Evolutionary conservation across 2,329 filamentous ascomycete genomes (phyloP), one percentile per base, ranked within the genome.

Genomic region (Phaeophleospora eucalypticola): DNA sequence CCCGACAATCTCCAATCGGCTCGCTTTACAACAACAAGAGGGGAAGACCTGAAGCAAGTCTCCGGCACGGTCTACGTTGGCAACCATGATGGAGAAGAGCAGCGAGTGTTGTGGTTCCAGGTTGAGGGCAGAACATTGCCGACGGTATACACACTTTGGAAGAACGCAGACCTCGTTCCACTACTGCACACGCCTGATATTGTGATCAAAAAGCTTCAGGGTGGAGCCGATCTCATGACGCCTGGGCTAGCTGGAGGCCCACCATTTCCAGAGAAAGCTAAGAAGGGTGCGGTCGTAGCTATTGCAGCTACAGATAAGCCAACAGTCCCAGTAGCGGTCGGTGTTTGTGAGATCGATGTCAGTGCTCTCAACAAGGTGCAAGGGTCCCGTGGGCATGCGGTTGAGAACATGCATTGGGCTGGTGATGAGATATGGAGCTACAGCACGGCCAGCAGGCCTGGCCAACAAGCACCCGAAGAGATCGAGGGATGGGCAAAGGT

Each of bases 371-470:
- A 72, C 41, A 67, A 68, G 21, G 80, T 82, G 4, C 76, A 78
- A 58, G 82, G 82, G 0, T 70, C 72, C 12, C 83, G 80, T 59
- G 83, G 83, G 0, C 78, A 80, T 66, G 83, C 82, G 1, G 81
- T 86, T 8, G 74, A 79, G 53, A 81, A 78, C 3, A 67, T 85
- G 40, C 82, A 86, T 59, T 86, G 83, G 82, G 73, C 76, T 50
- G 81, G 82, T 1, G 83, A 86, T 66, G 83, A 86, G 66, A 60
- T 84, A n/a, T 86, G 82, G 81, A 71, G 71, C 3, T 84, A 80
- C 78, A 81, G 75, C 57, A 70, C 74, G 24, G 70, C 68, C 20
- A 78, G 74, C 4, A 75, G 71, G 48, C 71, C 76, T 15, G 81
- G 80, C 8, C 67, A 68, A 33, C 65, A 72, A 14, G 68, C 77